Conservation (phyloP, 768 basidiomycete species). For the Leucosporidium yakuticum region DNA sequence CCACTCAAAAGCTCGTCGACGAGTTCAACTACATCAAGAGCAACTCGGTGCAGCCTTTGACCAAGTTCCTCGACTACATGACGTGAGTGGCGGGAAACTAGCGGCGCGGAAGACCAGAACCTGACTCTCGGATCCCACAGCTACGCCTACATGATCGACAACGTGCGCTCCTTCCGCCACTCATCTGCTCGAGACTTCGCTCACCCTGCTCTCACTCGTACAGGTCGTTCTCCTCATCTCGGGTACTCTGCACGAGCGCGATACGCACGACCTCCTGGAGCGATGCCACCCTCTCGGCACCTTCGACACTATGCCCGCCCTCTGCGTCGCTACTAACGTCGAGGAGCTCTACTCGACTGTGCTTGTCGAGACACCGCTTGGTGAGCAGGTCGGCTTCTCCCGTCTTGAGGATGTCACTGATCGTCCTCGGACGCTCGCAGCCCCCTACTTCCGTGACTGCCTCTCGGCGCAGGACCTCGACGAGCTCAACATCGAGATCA, state of each 20-base stretch:
- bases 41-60: constrained; percentile 84
- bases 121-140: constrained; percentile 46
- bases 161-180: constrained; percentile 43
- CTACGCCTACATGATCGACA: constrained; percentile 99
- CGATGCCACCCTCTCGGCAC: constrained; percentile 94
- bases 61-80: constrained; percentile 94
- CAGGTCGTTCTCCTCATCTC: constrained; percentile 87
- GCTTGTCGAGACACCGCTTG: constrained; percentile 92
- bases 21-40: constrained; percentile 91
- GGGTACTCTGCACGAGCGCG: constrained; percentile 91
- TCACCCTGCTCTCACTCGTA: neutral
- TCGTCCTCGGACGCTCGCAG: constrained; percentile 43
- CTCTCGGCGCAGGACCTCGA: constrained; percentile 92
- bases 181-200: neutral
- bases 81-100: constrained; percentile 57
- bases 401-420: neutral
- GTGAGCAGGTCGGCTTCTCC: constrained; percentile 50
- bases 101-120: constrained; percentile 2
- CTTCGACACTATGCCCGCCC: constrained; percentile 96
- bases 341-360: constrained; percentile 97
- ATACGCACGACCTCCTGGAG: constrained; percentile 91
- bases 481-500: constrained; percentile 98
- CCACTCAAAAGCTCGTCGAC: constrained; percentile 88
- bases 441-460: constrained; percentile 95
- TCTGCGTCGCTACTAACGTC: constrained; percentile 98